Evolutionary conservation across 169 alveolate species (phyloP).

Genomic region (Eimeria sp.): DNA sequence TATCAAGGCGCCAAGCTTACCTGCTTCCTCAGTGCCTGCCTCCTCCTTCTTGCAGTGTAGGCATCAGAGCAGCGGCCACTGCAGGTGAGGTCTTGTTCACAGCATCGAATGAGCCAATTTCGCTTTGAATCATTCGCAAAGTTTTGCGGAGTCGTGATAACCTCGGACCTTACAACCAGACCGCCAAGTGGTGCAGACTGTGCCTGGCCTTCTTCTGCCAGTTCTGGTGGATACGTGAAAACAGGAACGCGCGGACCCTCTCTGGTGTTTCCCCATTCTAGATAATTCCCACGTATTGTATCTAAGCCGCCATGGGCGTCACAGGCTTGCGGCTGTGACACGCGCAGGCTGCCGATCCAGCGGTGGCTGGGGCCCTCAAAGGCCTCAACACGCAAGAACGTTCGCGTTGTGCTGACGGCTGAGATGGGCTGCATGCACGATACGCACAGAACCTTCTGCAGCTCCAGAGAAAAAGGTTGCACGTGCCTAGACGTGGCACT

Average conservation of each 20-base stretch:
- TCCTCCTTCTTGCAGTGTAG: slow-evolving; percentile 38
- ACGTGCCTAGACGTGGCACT: not conserved
- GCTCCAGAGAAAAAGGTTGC: slow-evolving; percentile 50
- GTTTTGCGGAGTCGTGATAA: slow-evolving; percentile 6
- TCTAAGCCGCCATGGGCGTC: not conserved
- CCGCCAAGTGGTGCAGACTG: not conserved
- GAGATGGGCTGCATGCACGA: slow-evolving; percentile 69
- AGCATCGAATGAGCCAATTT: slow-evolving; percentile 43
- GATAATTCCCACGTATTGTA: not conserved
- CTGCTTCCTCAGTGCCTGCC: slow-evolving; percentile 69
- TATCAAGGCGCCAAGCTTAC: not conserved
- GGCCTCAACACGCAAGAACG: not conserved
- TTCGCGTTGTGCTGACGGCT: slow-evolving; percentile 56
- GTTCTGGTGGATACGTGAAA: not conserved
- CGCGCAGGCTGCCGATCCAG: not conserved
- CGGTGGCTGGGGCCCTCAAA: not conserved
- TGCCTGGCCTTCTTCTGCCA: not conserved
- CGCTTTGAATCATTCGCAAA: slow-evolving; percentile 39
- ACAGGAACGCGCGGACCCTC: not conserved
- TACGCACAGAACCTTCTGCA: slow-evolving; percentile 33
- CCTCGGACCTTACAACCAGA: not conserved
- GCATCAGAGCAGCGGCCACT: slow-evolving; percentile 72
- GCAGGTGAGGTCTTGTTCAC: slow-evolving; percentile 76
- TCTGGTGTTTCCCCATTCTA: not conserved
- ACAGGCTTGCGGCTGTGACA: slow-evolving; percentile 9